These are phyloP conservation scores for Acarospora socialis DNA, from an alignment of 2,329 filamentous ascomycete species.

Conservation along the genomic window DNA sequence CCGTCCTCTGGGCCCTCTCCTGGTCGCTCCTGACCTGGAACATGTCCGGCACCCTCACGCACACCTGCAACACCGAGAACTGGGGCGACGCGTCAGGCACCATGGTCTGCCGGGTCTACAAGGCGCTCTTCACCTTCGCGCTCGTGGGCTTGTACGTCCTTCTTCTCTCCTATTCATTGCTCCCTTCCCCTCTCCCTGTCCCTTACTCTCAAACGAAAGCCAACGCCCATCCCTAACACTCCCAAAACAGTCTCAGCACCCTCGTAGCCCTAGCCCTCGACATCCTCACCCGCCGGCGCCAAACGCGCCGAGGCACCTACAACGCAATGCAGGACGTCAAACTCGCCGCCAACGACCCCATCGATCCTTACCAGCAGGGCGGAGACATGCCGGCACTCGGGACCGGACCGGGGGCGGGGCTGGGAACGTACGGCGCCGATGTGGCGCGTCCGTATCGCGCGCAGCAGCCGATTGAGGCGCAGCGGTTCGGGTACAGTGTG, in stretches of 20 bases:
- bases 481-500: slow-evolving; percentile 16
- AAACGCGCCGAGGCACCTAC: slow-evolving; percentile 35
- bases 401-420: neutral
- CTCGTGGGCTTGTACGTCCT: slow-evolving; percentile 26
- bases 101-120: slow-evolving; percentile 43
- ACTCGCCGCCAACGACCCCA: slow-evolving; percentile 22
- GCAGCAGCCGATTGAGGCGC: slow-evolving; percentile 10
- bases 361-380: too few species aligned
- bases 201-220: neutral
- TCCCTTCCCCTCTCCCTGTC: neutral
- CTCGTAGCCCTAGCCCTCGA: slow-evolving; percentile 38
- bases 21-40: slow-evolving; percentile 40
- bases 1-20: slow-evolving; percentile 38
- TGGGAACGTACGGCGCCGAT: slow-evolving; percentile 8
- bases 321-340: slow-evolving; percentile 27
- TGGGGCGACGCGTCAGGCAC: slow-evolving; percentile 43
- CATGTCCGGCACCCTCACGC: slow-evolving; percentile 37
- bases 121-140: slow-evolving; percentile 44
- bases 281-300: slow-evolving; percentile 31
- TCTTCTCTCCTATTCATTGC: neutral
- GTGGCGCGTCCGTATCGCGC: slow-evolving; percentile 14
- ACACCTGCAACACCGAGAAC: slow-evolving; percentile 34
- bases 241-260: slow-evolving; percentile 17
- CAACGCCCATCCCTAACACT: slow-evolving; percentile 13
- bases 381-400: slow-evolving; percentile 1